These are phyloP conservation scores for Daldinia decipiens DNA, from an alignment of 495 filamentous ascomycete species.

Conservation along the genomic window DNA sequence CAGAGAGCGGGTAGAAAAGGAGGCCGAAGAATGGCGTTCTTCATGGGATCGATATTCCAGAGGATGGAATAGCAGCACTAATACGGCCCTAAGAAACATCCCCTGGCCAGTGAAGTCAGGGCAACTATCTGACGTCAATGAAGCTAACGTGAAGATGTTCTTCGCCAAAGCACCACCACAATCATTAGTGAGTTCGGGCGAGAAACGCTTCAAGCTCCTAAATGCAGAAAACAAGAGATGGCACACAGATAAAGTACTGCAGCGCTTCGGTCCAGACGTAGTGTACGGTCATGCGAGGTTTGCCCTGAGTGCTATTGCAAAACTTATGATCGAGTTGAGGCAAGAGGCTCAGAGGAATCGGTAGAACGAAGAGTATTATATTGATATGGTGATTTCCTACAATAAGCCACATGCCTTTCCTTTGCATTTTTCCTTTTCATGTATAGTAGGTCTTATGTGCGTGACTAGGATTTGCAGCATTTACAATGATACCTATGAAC, in stretches of 20 bases:
- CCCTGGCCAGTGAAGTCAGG: slow-evolving; percentile 29
- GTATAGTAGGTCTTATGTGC: background rate
- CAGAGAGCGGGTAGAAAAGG: background rate
- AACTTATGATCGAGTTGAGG: slow-evolving; percentile 22
- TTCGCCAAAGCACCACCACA: slow-evolving; percentile 27
- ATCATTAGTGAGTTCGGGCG: slow-evolving; percentile 11
- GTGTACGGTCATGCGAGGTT: slow-evolving; percentile 7
- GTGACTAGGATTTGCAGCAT: background rate
- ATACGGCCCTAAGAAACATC: slow-evolving; percentile 4
- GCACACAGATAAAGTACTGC: slow-evolving; percentile 39
- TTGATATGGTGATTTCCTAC: slow-evolving; percentile 2
- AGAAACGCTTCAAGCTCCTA: slow-evolving; percentile 53
- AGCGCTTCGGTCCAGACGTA: slow-evolving; percentile 25
- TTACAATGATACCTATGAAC: background rate
- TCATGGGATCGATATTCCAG: slow-evolving; percentile 20
- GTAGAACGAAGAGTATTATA: background rate
- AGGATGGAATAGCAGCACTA: background rate
- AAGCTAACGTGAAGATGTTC: slow-evolving; percentile 31
- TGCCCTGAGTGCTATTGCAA: slow-evolving; percentile 21
- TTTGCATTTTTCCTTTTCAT: no score
- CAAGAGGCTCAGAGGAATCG: slow-evolving; percentile 23
- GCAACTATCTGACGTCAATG: slow-evolving; percentile 21
- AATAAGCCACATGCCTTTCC: background rate
- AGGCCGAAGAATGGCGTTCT: slow-evolving; percentile 18
- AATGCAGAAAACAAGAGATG: slow-evolving; percentile 41